A percentile compares a stretch with the other conserved stretches of the same genome.
These are phyloP conservation scores for Coelastrella sp. DNA, from an alignment of 139 green algal species.

Conservation along the genomic window DNA sequence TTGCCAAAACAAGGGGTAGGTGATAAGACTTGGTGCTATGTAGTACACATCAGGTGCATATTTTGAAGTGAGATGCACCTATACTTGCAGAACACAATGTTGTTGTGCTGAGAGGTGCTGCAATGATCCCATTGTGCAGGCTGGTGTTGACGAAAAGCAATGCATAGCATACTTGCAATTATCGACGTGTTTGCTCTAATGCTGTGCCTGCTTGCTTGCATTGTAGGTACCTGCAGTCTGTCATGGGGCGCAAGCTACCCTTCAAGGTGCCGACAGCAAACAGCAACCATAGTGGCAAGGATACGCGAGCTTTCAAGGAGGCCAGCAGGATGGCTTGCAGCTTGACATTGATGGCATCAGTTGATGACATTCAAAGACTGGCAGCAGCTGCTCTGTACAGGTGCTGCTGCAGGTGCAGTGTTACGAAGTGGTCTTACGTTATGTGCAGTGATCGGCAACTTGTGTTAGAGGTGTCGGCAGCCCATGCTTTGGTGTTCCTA, in stretches of 20 bases:
- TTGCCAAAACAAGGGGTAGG: constrained; percentile 5
- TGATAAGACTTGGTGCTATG: neutral
- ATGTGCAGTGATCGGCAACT: neutral
- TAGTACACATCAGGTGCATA: no score
- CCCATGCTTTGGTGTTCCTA: neutral
- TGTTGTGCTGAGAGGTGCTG: no score
- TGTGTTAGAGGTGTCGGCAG: constrained; percentile 5
- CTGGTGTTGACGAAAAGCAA: no score
- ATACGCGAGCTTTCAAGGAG: neutral
- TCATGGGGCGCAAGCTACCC: neutral
- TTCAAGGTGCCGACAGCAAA: constrained; percentile 15
- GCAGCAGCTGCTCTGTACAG: neutral
- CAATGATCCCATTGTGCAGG: no score
- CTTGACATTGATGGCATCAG: neutral
- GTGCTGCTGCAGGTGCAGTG: neutral
- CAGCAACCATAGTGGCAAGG: neutral
- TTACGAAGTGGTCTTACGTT: neutral
- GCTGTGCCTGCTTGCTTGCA: neutral
- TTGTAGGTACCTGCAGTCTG: neutral
- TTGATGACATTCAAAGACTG: neutral
- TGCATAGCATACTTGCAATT: no score
- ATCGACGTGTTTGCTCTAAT: neutral
- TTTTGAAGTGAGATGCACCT: no score
- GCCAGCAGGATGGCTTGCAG: neutral
- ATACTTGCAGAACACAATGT: no score